These are phyloP conservation scores for Arabidopsis arenosa DNA, from an alignment of 345 rosid genomes.

Conservation along the genomic window DNA sequence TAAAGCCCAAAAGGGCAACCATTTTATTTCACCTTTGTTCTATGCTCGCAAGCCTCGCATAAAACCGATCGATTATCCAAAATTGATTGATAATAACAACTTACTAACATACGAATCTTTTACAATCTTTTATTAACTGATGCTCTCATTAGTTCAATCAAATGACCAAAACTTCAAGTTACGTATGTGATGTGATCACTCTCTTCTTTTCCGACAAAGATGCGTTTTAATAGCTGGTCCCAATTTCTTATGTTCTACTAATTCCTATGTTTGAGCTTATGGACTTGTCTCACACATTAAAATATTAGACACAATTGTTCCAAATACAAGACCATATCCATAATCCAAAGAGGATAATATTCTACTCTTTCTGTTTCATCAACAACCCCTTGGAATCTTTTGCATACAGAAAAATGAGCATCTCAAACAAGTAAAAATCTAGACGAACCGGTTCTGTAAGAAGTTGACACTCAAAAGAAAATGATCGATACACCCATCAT, in stretches of 20 bases:
- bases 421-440: slow-evolving; percentile 30
- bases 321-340: slow-evolving; percentile 30
- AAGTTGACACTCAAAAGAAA: slow-evolving; percentile 61
- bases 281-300: slow-evolving; percentile 18
- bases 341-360: slow-evolving; percentile 22
- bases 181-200: neutral
- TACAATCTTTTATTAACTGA: neutral
- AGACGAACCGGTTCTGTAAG: slow-evolving; percentile 17
- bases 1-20: no score
- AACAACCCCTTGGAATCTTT: neutral
- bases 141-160: neutral
- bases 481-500: slow-evolving; percentile 83
- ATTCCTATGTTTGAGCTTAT: neutral
- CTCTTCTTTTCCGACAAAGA: neutral
- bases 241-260: neutral
- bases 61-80: neutral
- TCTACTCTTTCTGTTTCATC: neutral
- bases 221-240: neutral
- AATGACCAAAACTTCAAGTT: neutral
- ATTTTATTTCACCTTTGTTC: neutral
- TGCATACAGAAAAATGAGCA: slow-evolving; percentile 34
- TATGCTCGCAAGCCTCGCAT: neutral
- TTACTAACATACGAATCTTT: no score
- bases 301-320: slow-evolving; percentile 15
- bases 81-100: neutral